Conservation (phyloP, 2,329 filamentous ascomycete species). For the Orbilia brochopaga region DNA sequence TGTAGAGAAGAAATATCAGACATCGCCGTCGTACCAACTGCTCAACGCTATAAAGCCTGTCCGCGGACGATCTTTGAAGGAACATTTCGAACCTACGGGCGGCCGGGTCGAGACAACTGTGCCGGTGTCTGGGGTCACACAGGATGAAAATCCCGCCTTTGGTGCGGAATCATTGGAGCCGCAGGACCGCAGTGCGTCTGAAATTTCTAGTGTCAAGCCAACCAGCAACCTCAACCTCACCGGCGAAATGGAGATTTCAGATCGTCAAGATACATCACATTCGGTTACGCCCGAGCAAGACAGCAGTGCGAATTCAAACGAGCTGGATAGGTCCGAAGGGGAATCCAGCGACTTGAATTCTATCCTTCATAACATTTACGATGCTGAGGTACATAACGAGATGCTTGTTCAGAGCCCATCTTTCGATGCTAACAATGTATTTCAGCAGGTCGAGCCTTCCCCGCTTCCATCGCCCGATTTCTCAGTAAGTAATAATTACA, state of each 20-base stretch:
- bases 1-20: constrained; percentile 41
- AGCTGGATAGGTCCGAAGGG: not conserved
- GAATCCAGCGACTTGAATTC: not conserved
- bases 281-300: not conserved
- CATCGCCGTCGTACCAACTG: constrained; percentile 37
- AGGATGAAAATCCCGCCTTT: not conserved
- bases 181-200: not conserved
- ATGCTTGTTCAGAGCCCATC: not conserved
- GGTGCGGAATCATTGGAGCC: not conserved
- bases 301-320: not conserved
- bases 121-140: not conserved
- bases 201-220: not conserved
- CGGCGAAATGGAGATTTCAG: not conserved
- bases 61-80: constrained; percentile 29
- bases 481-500: constrained; percentile 18
- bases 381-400: constrained; percentile 10
- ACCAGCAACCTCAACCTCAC: not conserved
- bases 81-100: constrained; percentile 7
- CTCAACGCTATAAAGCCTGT: constrained; percentile 36
- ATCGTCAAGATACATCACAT: not conserved
- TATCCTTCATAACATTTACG: constrained; percentile 11
- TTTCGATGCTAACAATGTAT: not conserved
- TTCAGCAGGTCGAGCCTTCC: constrained; percentile 9
- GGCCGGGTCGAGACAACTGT: not conserved
- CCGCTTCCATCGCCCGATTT: constrained; percentile 22